phyloP scores from a whole-genome alignment of 2,329 filamentous ascomycete genomes.

The Rhynchosporium secalis region DNA sequence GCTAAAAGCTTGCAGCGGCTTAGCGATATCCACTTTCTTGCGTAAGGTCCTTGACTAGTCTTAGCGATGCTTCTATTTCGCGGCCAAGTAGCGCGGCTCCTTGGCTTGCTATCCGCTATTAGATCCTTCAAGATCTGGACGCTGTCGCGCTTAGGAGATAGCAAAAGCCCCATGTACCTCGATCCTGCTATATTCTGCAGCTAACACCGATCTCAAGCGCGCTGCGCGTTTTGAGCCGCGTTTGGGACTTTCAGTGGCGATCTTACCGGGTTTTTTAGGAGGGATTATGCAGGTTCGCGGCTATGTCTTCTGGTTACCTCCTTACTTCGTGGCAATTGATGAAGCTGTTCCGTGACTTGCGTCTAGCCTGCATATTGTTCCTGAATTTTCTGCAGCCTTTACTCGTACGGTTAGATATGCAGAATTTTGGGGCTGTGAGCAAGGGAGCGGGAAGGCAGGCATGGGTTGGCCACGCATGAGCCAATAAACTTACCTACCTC shows the following conservation, averaged over 20 bases:
- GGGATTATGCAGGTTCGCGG: not conserved
- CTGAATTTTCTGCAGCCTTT: not conserved
- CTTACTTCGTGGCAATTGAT: not conserved
- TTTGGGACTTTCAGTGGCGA: not conserved
- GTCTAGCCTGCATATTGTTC: not conserved
- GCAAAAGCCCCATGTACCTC: too few species aligned
- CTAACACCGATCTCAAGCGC: too few species aligned
- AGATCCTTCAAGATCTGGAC: not conserved
- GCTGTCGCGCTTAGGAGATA: not conserved
- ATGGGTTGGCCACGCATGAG: not conserved
- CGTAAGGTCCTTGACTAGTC: not conserved
- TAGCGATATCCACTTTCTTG: too few species aligned
- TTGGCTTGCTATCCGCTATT: not conserved
- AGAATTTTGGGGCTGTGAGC: slow-evolving; percentile 2
- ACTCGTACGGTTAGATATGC: not conserved
- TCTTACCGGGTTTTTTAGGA: not conserved
- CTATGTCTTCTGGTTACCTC: not conserved
- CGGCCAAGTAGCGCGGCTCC: slow-evolving; percentile 8
- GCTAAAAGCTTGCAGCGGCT: not conserved
- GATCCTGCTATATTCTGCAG: too few species aligned
- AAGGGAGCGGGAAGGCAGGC: slow-evolving; percentile 4
- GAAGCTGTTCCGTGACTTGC: not conserved
- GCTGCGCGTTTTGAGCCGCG: too few species aligned
- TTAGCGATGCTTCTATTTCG: slow-evolving; percentile 13
- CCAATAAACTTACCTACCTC: not conserved